A percentile compares a stretch with the other conserved stretches of the same genome.
These are phyloP conservation scores for Trypanosoma rangeli DNA, from an alignment of 208 protist genomes.

Conservation along the genomic window DNA sequence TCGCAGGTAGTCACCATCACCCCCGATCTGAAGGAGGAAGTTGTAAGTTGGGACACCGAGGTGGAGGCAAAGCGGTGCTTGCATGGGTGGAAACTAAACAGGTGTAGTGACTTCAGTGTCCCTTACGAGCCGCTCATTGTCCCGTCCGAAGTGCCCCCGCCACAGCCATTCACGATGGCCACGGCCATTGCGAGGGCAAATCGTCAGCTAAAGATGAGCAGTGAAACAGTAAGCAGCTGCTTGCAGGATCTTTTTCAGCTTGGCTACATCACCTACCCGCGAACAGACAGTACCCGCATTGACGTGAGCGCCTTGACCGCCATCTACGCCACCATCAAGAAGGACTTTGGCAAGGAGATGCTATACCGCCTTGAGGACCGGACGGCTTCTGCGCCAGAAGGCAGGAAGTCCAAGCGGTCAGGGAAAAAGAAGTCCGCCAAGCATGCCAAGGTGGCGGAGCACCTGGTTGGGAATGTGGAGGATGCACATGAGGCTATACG, in stretches of 20 bases:
- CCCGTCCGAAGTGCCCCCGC: conserved; percentile 41
- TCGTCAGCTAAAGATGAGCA: conserved; percentile 79
- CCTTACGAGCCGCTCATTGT: conserved; percentile 32
- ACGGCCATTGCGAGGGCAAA: conserved; percentile 85
- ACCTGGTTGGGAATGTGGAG: conserved; percentile 68
- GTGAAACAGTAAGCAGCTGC: conserved; percentile 69
- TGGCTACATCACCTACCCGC: conserved; percentile 90
- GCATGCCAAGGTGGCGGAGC: conserved; percentile 4
- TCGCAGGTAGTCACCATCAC: conserved; percentile 59
- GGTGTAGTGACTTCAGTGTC: conserved; percentile 21
- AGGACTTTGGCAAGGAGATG: conserved; percentile 95
- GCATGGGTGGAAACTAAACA: conserved; percentile 28
- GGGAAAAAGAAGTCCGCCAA: conserved; percentile 61
- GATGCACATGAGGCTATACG: conserved; percentile 92
- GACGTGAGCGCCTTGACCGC: conserved; percentile 95
- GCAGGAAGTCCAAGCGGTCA: conserved; percentile 94
- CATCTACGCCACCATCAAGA: conserved; percentile 98
- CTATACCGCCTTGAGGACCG: conserved; percentile 80
- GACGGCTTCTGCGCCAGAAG: conserved; percentile 53
- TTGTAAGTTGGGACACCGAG: conserved; percentile 17
- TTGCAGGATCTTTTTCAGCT: conserved; percentile 90
- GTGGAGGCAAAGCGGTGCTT: conserved; percentile 22
- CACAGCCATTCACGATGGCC: conserved; percentile 89
- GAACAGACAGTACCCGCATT: conserved; percentile 89
- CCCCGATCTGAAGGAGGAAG: conserved; percentile 13